phyloP scores from a whole-genome alignment of 2,329 filamentous ascomycete genomes.

The Mollisia scopiformis region DNA sequence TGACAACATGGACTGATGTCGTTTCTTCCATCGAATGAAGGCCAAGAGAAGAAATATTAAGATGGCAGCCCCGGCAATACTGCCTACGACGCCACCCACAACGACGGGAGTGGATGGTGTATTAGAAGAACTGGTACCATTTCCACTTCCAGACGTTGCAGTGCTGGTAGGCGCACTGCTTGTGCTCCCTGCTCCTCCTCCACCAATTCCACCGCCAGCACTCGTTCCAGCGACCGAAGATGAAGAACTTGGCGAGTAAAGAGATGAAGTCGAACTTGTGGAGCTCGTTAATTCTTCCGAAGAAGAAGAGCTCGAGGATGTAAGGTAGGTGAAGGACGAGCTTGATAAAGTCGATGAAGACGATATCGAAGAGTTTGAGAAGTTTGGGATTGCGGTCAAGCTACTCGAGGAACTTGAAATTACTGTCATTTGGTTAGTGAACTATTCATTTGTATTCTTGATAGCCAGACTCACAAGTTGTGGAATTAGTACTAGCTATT shows the following conservation, averaged over 20 bases:
- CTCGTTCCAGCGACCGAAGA: constrained; percentile 3
- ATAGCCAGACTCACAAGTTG: constrained; percentile 29
- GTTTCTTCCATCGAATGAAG: constrained; percentile 57
- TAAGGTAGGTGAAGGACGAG: constrained; percentile 19
- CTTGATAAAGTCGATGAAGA: constrained; percentile 17
- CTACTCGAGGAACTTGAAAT: constrained; percentile 32
- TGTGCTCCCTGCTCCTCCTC: constrained; percentile 1
- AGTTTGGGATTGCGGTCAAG: too few relatives aligned
- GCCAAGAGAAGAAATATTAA: constrained; percentile 55
- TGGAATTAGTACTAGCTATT: constrained; percentile 34
- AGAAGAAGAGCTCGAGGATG: constrained; percentile 9
- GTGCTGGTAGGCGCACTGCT: constrained; percentile 22
- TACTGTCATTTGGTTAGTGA: constrained; percentile 29
- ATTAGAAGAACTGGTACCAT: constrained; percentile 13
- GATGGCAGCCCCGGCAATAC: constrained; percentile 60
- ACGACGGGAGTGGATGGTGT: constrained; percentile 31
- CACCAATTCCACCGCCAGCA: neutral
- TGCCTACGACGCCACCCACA: constrained; percentile 35
- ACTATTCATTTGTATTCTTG: constrained; percentile 1
- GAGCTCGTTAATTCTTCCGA: constrained; percentile 14
- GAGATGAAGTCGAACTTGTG: constrained; percentile 14
- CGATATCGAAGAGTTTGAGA: constrained; percentile 23
- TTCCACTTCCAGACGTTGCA: constrained; percentile 21
- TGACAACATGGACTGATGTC: constrained; percentile 43
- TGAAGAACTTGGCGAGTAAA: constrained; percentile 10